Evolutionary conservation across 2,329 filamentous ascomycete genomes (phyloP).

Genomic region (Aotearoamyces nothofagi): DNA sequence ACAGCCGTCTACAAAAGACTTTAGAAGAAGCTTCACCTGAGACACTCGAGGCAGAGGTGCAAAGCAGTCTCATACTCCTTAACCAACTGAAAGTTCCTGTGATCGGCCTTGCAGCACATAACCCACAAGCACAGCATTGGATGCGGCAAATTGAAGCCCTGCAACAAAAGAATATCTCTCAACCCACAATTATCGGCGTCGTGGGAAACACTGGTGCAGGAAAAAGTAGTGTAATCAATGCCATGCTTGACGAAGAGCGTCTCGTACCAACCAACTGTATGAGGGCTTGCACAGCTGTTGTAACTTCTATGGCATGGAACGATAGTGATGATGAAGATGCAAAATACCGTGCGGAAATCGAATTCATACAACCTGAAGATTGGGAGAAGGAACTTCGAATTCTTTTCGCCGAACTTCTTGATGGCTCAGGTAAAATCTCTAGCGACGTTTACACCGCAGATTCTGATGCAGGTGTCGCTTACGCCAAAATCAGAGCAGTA

Average conservation of each 20-base stretch:
- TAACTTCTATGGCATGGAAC: slow-evolving; percentile 30
- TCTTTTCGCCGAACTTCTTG: slow-evolving; percentile 24
- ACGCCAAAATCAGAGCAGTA: slow-evolving; percentile 28
- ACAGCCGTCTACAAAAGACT: not conserved
- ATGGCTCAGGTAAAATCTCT: slow-evolving; percentile 18
- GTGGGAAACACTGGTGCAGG: slow-evolving; percentile 15
- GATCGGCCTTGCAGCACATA: not conserved
- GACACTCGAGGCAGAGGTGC: not conserved
- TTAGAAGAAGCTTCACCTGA: not conserved
- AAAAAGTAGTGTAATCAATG: slow-evolving; percentile 14
- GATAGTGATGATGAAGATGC: slow-evolving; percentile 17
- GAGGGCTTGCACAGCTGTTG: slow-evolving; percentile 30
- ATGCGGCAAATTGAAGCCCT: not conserved
- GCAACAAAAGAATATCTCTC: not conserved
- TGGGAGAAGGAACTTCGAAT: slow-evolving; percentile 25
- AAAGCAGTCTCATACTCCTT: not conserved
- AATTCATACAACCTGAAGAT: slow-evolving; percentile 25
- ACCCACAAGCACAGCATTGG: not conserved
- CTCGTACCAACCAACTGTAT: slow-evolving; percentile 32
- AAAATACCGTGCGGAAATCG: slow-evolving; percentile 28
- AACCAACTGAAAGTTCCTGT: not conserved
- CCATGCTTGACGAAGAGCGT: slow-evolving; percentile 29
- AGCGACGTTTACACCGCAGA: slow-evolving; percentile 16
- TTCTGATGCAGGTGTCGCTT: slow-evolving; percentile 18
- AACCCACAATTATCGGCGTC: slow-evolving; percentile 8